Evolutionary conservation across 2,329 filamentous ascomycete species (phyloP), one percentile per base, ranked within the genome.

Genomic region (Diplodia seriata): DNA sequence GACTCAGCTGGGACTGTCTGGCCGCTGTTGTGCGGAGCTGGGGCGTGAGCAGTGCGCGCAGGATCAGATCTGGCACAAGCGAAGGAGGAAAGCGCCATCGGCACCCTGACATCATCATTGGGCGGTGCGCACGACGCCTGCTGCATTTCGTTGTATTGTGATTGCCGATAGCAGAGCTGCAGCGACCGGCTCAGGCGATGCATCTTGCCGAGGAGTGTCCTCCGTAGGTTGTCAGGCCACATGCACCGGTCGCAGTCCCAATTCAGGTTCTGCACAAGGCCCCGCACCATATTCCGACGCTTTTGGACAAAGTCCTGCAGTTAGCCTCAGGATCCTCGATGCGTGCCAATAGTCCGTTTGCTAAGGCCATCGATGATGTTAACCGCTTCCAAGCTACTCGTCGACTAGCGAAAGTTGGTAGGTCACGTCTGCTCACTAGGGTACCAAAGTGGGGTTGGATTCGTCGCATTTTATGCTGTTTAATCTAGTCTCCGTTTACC

Each of bases 141-240:
- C 26, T 26, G 23, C 23, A 26, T 26, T 26, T 26, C 23, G 23
- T 26, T 62, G 3, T n/a, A n/a, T 31, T 38, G n/a, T 15, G 14
- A 31, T 43, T n/a, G 15, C 18, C 23, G 51, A 40, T 49, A 15
- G 20, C 31, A 38, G 59, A 15, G 49, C 23, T 38, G 50, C 20
- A 59, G 9, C 26, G 2, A 14, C 20, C 36, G 43, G 8, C 36
- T 47, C 55, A 26, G 33, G 20, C 29, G 4, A 20, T 20, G 18
- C 29, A 36, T 51, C 50, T n/a, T 38, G 9, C 47, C 59, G 59
- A 51, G 59, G 59, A 63, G 31, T 18, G 2, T 51, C 12, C 47
- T 63, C 59, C 59, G 59, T n/a, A n/a, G n/a, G n/a, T 51, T 33
- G 29, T 50, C 59, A 63, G 29, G 47, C 59, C 43, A 51, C 47